Conservation (phyloP, 2,329 filamentous ascomycete genomes). For the Fusarium fracticaudum region DNA sequence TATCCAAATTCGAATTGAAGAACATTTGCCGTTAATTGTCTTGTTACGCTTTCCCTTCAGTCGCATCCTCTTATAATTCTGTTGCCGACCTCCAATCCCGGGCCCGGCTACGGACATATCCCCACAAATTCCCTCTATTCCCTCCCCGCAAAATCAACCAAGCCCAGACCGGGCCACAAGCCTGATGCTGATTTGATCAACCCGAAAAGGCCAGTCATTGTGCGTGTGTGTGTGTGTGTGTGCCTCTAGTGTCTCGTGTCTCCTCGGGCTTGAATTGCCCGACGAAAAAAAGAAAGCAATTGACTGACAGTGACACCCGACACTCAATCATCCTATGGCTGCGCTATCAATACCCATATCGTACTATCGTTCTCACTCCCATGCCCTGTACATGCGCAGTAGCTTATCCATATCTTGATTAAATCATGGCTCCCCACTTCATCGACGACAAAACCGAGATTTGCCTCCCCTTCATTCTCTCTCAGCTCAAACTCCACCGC, state of each 20-base stretch:
- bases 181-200: constrained; percentile 19
- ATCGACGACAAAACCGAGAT: constrained; percentile 81
- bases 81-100: constrained; percentile 35
- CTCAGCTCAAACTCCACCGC: constrained; percentile 64
- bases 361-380: constrained; percentile 9
- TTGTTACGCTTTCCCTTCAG: not conserved
- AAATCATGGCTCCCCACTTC: constrained; percentile 54
- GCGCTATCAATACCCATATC: constrained; percentile 1
- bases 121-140: constrained; percentile 28
- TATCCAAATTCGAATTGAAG: no score
- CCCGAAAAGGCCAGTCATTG: constrained; percentile 9
- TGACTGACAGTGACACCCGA: constrained; percentile 11
- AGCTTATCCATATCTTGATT: constrained; percentile 8
- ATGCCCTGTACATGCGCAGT: constrained; percentile 11
- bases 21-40: not conserved
- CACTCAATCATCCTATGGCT: constrained; percentile 27
- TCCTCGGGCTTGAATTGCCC: constrained; percentile 32
- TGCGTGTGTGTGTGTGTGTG: not conserved
- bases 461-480: constrained; percentile 80
- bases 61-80: not conserved
- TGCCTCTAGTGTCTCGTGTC: constrained; percentile 12
- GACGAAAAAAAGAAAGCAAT: constrained; percentile 27
- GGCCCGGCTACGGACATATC: constrained; percentile 29
- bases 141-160: constrained; percentile 33
- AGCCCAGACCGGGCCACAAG: constrained; percentile 23